Base-by-base conservation (phyloP, 768 basidiomycete genomes). In the Mrakia gelida region DNA sequence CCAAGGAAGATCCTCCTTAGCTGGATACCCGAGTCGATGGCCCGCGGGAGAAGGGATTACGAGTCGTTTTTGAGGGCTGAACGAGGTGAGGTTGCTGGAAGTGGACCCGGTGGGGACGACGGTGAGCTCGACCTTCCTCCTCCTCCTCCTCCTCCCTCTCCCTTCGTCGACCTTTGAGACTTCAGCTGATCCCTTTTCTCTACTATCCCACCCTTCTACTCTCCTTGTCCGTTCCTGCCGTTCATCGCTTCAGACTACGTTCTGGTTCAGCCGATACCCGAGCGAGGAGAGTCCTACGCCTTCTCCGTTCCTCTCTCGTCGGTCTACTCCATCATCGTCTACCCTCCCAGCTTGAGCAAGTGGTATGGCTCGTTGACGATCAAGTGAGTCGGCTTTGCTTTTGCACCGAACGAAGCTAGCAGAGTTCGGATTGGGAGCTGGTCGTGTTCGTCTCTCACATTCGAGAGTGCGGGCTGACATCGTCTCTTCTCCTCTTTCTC, bases 291-390 rank as follows among this genome's bases (percentile, higher is more conserved):
- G 26, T 72, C 80, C 28, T 97, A 97, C 82, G 94, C 95, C 1
- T 97, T 97, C 86, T 95, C 95, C n/a, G 92, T 96, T 0, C 92
- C 95, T 15, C 82, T 97, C 65, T 91, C 92, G 0, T 92, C 91
- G 15, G 90, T 98, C 81, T 97, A 96, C 82, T 95, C 93, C 15
- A 88, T 97, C 75, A 87, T 95, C 76, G 91, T 94, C 1, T 90
- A 92, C 81, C 90, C 92, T 0, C 95, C 94, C 9, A 71, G 68
- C 11, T 52, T 76, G 26, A 54, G 52, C 26, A 79, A 79, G 70
- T 75, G 73, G 75, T 71, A 76, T 49, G 78, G 78, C 11, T 61
- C 52, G 1, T 45, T 79, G 13, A 79, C 78, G 1, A 73, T 79
- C 38, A 79, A 79, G 49, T 52, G 49, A 52, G 49, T 52, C 7